Conservation (phyloP, 1,284 basidiomycete species). For the Crocinoboletus sp. region DNA sequence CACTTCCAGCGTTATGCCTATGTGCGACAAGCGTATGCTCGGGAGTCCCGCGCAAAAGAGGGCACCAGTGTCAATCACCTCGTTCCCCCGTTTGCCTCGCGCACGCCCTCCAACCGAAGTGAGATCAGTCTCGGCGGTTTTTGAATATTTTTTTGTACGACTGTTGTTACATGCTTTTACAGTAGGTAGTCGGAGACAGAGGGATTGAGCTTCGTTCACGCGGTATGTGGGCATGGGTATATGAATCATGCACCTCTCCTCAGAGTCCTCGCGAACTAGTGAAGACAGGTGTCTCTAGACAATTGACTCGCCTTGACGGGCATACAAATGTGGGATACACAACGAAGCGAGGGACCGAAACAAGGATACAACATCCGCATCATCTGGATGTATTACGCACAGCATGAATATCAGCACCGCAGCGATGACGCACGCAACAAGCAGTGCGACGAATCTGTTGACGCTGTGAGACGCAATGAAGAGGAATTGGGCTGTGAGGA, state of each 20-base stretch:
- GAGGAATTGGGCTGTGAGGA: constrained; percentile 23
- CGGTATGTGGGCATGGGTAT: neutral
- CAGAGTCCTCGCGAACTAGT: neutral
- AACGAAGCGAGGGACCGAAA: constrained; percentile 5
- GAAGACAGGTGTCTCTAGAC: constrained; percentile 16
- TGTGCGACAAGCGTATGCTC: constrained; percentile 64
- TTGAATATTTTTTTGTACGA: constrained; percentile 19
- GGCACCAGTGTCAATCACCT: constrained; percentile 28
- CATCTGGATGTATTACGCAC: constrained; percentile 19
- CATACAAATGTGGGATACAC: constrained; percentile 9
- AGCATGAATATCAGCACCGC: constrained; percentile 17
- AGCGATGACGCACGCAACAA: constrained; percentile 6
- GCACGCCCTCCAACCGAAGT: constrained; percentile 47
- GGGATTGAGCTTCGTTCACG: neutral
- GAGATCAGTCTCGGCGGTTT: constrained; percentile 42
- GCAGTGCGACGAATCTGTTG: constrained; percentile 14
- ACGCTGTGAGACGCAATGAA: constrained; percentile 16
- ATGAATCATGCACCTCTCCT: constrained; percentile 17
- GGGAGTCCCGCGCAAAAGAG: constrained; percentile 44
- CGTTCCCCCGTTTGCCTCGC: constrained; percentile 30
- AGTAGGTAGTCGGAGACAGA: too few relatives aligned
- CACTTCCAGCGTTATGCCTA: constrained; percentile 90
- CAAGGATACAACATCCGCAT: neutral
- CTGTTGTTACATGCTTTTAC: too few relatives aligned
- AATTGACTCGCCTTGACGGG: constrained; percentile 2